These are phyloP conservation scores for Actinomortierella ambigua DNA, from an alignment of 371 early-diverging fungal genomes.

Conservation along the genomic window DNA sequence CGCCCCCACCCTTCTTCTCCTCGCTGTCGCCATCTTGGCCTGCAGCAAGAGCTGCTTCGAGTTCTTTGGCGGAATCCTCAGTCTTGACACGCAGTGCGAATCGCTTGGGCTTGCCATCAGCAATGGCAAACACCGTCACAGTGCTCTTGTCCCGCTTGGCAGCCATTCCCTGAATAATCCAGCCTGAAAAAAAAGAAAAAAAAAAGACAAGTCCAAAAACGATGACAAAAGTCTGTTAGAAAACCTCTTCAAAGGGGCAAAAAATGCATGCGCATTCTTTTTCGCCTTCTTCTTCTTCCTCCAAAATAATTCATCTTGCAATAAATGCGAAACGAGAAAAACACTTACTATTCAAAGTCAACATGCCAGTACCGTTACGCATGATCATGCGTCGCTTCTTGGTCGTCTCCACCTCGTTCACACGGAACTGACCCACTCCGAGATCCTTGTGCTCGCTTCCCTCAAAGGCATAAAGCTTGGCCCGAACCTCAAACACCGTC, in stretches of 20 bases:
- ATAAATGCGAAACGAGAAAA: neutral
- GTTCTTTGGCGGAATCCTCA: conserved; percentile 17
- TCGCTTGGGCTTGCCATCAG: conserved; percentile 27
- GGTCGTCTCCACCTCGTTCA: conserved; percentile 26
- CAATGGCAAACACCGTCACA: conserved; percentile 28
- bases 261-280: too few species aligned
- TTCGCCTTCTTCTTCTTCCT: too few species aligned
- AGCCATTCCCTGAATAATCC: conserved; percentile 31
- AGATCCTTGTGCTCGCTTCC: conserved; percentile 19
- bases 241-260: too few species aligned
- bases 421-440: conserved; percentile 38
- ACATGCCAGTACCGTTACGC: conserved; percentile 23
- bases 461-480: conserved; percentile 18
- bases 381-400: conserved; percentile 41
- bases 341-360: conserved; percentile 36
- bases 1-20: too few species aligned
- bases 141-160: conserved; percentile 17
- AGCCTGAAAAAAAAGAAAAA: conserved; percentile 13
- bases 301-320: neutral
- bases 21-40: too few species aligned
- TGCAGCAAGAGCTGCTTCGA: conserved; percentile 9
- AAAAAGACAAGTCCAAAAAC: neutral
- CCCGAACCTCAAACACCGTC: conserved; percentile 33
- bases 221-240: too few species aligned
- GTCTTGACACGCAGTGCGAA: conserved; percentile 35